phyloP scores from a whole-genome alignment of 805 yeast genomes.

The Candida pini region DNA sequence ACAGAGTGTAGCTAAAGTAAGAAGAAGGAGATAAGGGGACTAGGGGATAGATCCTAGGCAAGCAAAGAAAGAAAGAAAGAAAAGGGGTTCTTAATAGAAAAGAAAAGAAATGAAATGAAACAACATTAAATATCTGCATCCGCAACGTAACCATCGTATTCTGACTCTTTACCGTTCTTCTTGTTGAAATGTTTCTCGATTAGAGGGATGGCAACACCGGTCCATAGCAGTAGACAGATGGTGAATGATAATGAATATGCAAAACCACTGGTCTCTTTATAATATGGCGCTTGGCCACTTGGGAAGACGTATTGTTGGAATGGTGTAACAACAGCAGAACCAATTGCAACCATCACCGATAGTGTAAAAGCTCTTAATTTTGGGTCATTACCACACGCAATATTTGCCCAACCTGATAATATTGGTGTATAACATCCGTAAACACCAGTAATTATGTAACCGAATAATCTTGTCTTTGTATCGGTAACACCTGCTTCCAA shows the following conservation, averaged over 20 bases:
- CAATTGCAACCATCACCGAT: slow-evolving; percentile 23
- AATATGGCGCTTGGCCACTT: slow-evolving; percentile 27
- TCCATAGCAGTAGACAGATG: slow-evolving; percentile 17
- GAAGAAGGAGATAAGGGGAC: no score
- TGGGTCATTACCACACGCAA: slow-evolving; percentile 35
- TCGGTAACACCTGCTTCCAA: slow-evolving; percentile 14
- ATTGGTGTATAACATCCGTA: slow-evolving; percentile 51
- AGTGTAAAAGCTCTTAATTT: slow-evolving; percentile 22
- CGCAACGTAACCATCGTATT: no score
- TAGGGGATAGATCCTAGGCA: no score
- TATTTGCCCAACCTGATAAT: slow-evolving; percentile 60
- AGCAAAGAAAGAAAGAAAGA: no score
- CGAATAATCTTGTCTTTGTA: slow-evolving; percentile 19
- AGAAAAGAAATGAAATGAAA: no score
- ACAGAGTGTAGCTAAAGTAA: no score
- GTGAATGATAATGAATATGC: slow-evolving; percentile 22
- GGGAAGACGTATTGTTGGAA: slow-evolving; percentile 28
- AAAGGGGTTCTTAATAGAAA: no score
- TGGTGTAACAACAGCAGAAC: slow-evolving; percentile 22
- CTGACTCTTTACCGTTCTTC: slow-evolving; percentile 3
- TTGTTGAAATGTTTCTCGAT: slow-evolving; percentile 11
- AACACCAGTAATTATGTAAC: slow-evolving; percentile 19
- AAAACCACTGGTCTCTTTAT: slow-evolving; percentile 22
- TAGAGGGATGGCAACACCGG: slow-evolving; percentile 18
- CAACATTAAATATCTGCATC: no score